Evolutionary conservation across 257 asterid species (phyloP).

Genomic region (Ocimum tenuiflorum): DNA sequence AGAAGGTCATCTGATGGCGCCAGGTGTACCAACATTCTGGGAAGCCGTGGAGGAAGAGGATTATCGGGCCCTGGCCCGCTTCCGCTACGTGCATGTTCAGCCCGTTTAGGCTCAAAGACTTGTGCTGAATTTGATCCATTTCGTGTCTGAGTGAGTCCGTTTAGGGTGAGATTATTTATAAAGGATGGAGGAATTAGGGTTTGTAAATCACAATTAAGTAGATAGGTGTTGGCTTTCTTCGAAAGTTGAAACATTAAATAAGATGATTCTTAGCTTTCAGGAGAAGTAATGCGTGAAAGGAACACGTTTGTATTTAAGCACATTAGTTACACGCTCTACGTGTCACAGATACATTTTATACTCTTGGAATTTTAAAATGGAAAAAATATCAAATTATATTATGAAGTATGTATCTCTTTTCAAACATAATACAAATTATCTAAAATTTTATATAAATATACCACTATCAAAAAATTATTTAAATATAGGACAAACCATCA

Average conservation of each 20-base stretch:
- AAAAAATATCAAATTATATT: too few species aligned
- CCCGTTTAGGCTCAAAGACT: conserved; percentile 39
- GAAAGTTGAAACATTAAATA: not conserved
- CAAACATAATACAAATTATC: too few species aligned
- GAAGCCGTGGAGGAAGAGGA: conserved; percentile 79
- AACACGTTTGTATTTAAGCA: too few species aligned
- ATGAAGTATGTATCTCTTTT: too few species aligned
- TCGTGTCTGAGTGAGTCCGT: not conserved
- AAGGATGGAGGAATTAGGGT: not conserved
- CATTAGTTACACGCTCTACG: too few species aligned
- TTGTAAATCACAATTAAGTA: not conserved
- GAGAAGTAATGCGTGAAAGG: too few species aligned
- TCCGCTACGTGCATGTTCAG: conserved; percentile 56
- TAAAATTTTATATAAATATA: too few species aligned
- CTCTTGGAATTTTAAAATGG: too few species aligned
- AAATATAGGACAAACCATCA: too few species aligned
- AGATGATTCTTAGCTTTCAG: not conserved
- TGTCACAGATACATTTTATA: too few species aligned
- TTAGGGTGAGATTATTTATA: not conserved
- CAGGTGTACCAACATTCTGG: conserved; percentile 85
- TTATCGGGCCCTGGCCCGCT: conserved; percentile 57
- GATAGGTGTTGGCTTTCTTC: not conserved
- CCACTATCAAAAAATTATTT: too few species aligned
- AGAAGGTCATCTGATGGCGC: conserved; percentile 66
- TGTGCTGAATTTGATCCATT: conserved; percentile 50